Evolutionary conservation across 129 eudicot species (phyloP).

Genomic region (Ambrosia artemisiifolia): DNA sequence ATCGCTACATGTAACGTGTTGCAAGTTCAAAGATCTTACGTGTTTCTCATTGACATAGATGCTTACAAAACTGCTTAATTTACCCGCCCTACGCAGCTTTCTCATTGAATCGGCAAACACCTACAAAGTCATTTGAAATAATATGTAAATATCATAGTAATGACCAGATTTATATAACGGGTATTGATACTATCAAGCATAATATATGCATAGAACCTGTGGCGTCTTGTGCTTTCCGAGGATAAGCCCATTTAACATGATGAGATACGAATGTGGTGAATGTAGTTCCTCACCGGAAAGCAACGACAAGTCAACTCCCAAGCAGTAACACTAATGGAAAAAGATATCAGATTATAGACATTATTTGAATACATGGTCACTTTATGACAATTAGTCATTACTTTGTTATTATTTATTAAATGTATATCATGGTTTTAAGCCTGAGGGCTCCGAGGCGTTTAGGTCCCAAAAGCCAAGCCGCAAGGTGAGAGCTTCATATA

Average conservation of each 20-base stretch:
- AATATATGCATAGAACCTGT: slow-evolving; percentile 42
- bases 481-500: too few species aligned
- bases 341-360: neutral
- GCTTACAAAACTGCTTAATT: slow-evolving; percentile 87
- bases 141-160: slow-evolving; percentile 8
- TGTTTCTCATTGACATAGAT: slow-evolving; percentile 85
- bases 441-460: too few species aligned
- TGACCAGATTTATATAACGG: neutral
- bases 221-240: slow-evolving; percentile 93
- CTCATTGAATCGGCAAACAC: slow-evolving; percentile 67
- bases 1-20: neutral
- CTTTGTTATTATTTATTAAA: neutral
- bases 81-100: slow-evolving; percentile 84
- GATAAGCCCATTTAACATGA: slow-evolving; percentile 78
- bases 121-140: slow-evolving; percentile 30
- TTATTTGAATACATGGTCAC: neutral
- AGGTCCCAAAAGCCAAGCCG: too few species aligned
- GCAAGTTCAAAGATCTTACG: slow-evolving; percentile 39
- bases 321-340: slow-evolving; percentile 53
- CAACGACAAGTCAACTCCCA: slow-evolving; percentile 81
- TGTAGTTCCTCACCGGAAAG: slow-evolving; percentile 93
- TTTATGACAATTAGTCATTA: neutral
- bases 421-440: too few species aligned
- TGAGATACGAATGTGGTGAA: slow-evolving; percentile 63
- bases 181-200: neutral